A percentile compares a stretch with the other conserved stretches of the same genome.
phyloP scores from a whole-genome alignment of 2,329 filamentous ascomycete genomes.

The Leptosphaerulina australis region DNA sequence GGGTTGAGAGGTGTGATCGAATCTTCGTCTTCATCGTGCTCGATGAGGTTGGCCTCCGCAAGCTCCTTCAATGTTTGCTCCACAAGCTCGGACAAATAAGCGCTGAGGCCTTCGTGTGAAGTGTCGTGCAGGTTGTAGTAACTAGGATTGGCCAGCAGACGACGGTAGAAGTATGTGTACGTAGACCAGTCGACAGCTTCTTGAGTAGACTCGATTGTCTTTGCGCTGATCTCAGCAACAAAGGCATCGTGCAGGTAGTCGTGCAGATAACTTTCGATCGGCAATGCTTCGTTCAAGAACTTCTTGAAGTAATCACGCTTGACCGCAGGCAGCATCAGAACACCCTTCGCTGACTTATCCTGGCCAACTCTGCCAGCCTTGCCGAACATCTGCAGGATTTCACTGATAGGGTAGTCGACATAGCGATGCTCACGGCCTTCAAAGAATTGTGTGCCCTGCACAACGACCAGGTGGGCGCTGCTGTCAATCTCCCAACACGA shows the following conservation, averaged over 20 bases:
- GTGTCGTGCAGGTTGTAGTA: conserved; percentile 91
- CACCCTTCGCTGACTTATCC: conserved; percentile 82
- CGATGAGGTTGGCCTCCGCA: conserved; percentile 90
- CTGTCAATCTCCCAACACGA: conserved; percentile 95
- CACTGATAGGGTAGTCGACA: conserved; percentile 91
- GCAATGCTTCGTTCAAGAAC: conserved; percentile 93
- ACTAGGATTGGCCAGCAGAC: conserved; percentile 91
- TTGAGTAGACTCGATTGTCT: conserved; percentile 92
- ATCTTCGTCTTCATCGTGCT: conserved; percentile 88
- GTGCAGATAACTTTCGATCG: conserved; percentile 92
- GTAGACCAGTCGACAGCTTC: conserved; percentile 99
- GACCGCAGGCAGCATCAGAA: conserved; percentile 94
- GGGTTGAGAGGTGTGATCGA: conserved; percentile 88
- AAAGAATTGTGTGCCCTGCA: conserved; percentile 98
- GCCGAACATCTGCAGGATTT: conserved; percentile 97
- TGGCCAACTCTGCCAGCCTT: conserved; percentile 80
- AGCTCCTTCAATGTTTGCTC: conserved; percentile 91
- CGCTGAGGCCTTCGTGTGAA: conserved; percentile 90
- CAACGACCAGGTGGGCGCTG: conserved; percentile 86
- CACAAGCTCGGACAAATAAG: conserved; percentile 91
- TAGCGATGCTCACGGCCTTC: conserved; percentile 97
- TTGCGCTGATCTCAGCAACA: conserved; percentile 94
- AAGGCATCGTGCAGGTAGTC: conserved; percentile 94
- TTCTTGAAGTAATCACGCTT: conserved; percentile 99
- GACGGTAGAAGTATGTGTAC: conserved; percentile 97